Evolutionary conservation across 805 yeast species (phyloP), one percentile per base, ranked within the genome.

Genomic region (Candida maltosa): DNA sequence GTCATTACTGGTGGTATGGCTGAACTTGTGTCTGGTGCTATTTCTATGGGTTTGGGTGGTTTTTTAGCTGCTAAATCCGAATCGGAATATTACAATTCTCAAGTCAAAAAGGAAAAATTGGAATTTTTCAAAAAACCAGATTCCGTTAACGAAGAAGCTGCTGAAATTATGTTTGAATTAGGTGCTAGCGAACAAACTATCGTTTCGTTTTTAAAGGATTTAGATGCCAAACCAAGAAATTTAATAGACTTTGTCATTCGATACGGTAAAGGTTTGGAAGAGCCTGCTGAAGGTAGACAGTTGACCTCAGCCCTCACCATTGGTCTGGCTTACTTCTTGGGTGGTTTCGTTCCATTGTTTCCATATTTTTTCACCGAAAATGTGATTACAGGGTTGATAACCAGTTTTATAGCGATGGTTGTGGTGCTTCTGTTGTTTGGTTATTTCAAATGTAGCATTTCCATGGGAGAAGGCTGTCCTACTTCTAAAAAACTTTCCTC

Each of bases 1-100:
- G 98, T 91, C 34, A 88, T 91, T 42, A 88, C 97, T 18, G 98
- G 97, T 71, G 98, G 97, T 16, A 77, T 91, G 75, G 97, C 97
- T 7, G 98, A 91, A 67, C 76, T 91, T 47, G 94, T 91, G 3
- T 85, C 96, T 5, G 98, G 98, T 32, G 95, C 97, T 29, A 89
- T 91, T 35, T 84, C 95, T 19, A 91, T 91, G 98, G 97, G 98
- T 6, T 76, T 91, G 37, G 98, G 98, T 39, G 98, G 98, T 20
- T 91, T 77, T 59, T 70, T 91, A 38, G 98, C 97, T 20, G 98
- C 98, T 28, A 83, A 83, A 58, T 79, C 89, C 10, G 98, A 91
- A 64, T 64, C 72, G 16, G 91, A 84, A 54, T 84, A 78, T 58
- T 84, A 83, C 57, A 68, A 70, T 34, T 73, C 82, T 15, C 87